Evolutionary conservation across 139 green algal genomes (phyloP), one percentile per base, ranked within the genome.

Genomic region (Auxenochlorella pyrenoidosa): DNA sequence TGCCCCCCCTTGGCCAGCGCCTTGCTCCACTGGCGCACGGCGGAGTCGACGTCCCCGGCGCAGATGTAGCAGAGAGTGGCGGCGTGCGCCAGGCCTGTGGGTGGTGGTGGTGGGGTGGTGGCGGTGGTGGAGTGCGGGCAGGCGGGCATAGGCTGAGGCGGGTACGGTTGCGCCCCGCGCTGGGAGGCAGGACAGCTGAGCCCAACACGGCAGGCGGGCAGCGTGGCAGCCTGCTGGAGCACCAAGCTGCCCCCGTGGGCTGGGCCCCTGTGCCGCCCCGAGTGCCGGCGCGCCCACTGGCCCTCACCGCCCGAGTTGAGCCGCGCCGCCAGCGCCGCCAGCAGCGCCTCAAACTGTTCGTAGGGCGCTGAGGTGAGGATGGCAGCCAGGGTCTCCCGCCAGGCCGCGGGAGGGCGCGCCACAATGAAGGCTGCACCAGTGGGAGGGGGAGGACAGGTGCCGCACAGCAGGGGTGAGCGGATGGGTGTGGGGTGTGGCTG

Each of bases 351-450:
- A 87, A 94, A 96, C 84, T 94, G 85, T n/a, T 94, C 94, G 13
- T 75, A 68, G 24, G 83, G 79, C 19, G 93, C 93, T 86, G 98
- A 99, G 24, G 97, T 98, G 79, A 95, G 94, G 76, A 99, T 93
- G 83, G 98, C 90, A 26, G 97, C 98, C 70, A 99, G 91, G 26
- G 98, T 99, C 90, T 99, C 97, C 26, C 91, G 90, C 98, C 98
- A 99, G 36, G 93, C 88, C 19, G 89, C 85, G 19, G 97, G 91
- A 0, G 95, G 97, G 2, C 95, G 94, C 19, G 93, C 91, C 59
- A 94, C 89, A 36, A 99, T 93, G 34, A 99, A 94, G 6, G 86
- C 91, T 93, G 86, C 78, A 63, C 43, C 41, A 19, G n/a, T 34
- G 13, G 43, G 18, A 15, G 38, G 36, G 8, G 6, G 47, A 5